These are phyloP conservation scores for Kondoa malvinella DNA, from an alignment of 768 basidiomycete species.

Conservation along the genomic window DNA sequence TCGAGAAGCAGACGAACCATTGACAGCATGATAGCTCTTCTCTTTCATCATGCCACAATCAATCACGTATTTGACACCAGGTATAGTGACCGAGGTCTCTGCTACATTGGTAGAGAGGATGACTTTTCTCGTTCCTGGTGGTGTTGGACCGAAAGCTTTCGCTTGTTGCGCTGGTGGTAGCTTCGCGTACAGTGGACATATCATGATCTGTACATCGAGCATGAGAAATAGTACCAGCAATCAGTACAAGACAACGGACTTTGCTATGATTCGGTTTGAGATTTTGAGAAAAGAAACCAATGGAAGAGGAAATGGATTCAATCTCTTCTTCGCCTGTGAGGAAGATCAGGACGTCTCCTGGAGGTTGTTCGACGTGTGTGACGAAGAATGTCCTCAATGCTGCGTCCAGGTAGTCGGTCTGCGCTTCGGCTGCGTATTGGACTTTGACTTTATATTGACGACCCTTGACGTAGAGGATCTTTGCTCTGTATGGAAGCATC, in stretches of 20 bases:
- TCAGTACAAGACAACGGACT: neutral
- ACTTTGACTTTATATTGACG: conserved; percentile 80
- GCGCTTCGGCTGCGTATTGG: conserved; percentile 55
- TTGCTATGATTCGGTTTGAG: conserved; percentile 4
- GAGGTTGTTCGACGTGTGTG: conserved; percentile 60
- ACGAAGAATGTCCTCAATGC: conserved; percentile 87
- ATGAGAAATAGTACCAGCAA: neutral
- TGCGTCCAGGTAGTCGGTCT: conserved; percentile 70
- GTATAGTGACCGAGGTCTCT: conserved; percentile 93
- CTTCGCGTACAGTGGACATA: conserved; percentile 71
- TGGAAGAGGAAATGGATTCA: conserved; percentile 61
- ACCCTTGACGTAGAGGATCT: conserved; percentile 77
- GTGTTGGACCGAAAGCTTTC: conserved; percentile 54
- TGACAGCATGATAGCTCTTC: conserved; percentile 47
- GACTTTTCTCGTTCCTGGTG: conserved; percentile 61
- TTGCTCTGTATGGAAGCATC: conserved; percentile 42
- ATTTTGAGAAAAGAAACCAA: conserved; percentile 33
- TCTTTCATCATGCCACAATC: conserved; percentile 94
- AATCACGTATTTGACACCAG: conserved; percentile 84
- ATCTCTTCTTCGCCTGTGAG: conserved; percentile 94
- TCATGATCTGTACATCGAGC: conserved; percentile 43
- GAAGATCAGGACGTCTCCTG: conserved; percentile 84
- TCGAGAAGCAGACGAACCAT: conserved; percentile 8
- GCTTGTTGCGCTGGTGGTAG: conserved; percentile 60
- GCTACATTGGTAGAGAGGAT: conserved; percentile 96